These are phyloP conservation scores for Lichtheimia ornata DNA, from an alignment of 371 early-diverging fungal genomes.

Conservation along the genomic window DNA sequence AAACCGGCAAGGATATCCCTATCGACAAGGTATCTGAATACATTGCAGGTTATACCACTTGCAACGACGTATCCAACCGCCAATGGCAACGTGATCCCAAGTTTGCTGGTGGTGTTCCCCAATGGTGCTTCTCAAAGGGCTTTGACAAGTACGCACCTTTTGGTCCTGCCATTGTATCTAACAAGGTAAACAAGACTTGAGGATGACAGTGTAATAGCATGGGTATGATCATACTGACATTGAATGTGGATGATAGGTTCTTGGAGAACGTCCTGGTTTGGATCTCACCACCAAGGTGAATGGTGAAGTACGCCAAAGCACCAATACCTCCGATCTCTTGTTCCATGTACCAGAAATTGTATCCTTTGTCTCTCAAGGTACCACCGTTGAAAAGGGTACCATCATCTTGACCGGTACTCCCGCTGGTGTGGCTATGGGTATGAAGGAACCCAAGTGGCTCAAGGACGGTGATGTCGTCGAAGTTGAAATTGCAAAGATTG, in stretches of 20 bases:
- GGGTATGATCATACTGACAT: too few relatives aligned
- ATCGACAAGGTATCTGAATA: conserved; percentile 45
- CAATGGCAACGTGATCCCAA: conserved; percentile 55
- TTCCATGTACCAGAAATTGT: conserved; percentile 45
- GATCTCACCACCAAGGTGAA: conserved; percentile 48
- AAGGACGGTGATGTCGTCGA: conserved; percentile 53
- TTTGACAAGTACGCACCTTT: conserved; percentile 66
- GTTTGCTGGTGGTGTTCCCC: conserved; percentile 36
- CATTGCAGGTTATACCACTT: conserved; percentile 61
- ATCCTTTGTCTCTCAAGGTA: conserved; percentile 58
- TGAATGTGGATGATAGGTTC: conserved; percentile 6
- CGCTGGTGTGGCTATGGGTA: conserved; percentile 54
- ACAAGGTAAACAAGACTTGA: conserved; percentile 3
- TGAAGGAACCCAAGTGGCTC: conserved; percentile 50
- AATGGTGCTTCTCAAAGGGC: conserved; percentile 64
- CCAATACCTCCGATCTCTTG: conserved; percentile 55
- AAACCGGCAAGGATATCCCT: conserved; percentile 52
- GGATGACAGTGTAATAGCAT: too few relatives aligned
- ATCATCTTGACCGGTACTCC: conserved; percentile 67
- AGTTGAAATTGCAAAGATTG: conserved; percentile 57
- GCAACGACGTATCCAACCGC: conserved; percentile 60
- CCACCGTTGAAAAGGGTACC: conserved; percentile 60
- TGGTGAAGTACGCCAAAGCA: conserved; percentile 52
- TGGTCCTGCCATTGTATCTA: conserved; percentile 57
- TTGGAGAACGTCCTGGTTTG: conserved; percentile 53